A percentile compares a stretch with the other conserved stretches of the same genome.
These are phyloP conservation scores for Glycine tomentella DNA, from an alignment of 306 rosid genomes.

Conservation along the genomic window DNA sequence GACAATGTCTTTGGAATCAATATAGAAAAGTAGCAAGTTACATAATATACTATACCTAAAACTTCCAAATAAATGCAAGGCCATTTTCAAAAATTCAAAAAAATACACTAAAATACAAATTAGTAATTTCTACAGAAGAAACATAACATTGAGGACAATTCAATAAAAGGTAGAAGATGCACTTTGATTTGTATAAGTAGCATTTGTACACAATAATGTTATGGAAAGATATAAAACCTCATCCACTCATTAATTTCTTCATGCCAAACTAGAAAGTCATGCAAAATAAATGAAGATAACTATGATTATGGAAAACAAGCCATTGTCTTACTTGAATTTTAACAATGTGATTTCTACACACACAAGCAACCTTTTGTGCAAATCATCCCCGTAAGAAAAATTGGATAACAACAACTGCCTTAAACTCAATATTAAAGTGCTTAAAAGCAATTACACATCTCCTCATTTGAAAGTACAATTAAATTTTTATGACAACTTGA, in stretches of 20 bases:
- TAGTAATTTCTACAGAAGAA: slow-evolving; percentile 33
- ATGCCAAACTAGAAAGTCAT: slow-evolving; percentile 8
- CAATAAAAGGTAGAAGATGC: slow-evolving; percentile 17
- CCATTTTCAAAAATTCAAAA: slow-evolving; percentile 22
- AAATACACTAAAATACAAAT: not conserved
- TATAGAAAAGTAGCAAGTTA: slow-evolving; percentile 24
- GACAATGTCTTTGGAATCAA: slow-evolving; percentile 68
- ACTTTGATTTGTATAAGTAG: not conserved
- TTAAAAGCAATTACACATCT: slow-evolving; percentile 64
- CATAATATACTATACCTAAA: slow-evolving; percentile 24
- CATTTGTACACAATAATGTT: slow-evolving; percentile 1
- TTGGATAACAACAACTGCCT: slow-evolving; percentile 70
- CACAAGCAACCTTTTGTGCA: slow-evolving; percentile 60
- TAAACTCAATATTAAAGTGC: slow-evolving; percentile 52
- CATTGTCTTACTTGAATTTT: slow-evolving; percentile 75
- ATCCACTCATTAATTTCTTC: not conserved
- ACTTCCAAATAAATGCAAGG: not conserved
- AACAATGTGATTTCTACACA: slow-evolving; percentile 57
- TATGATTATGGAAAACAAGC: slow-evolving; percentile 2
- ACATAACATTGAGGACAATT: not conserved
- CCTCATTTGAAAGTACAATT: slow-evolving; percentile 71
- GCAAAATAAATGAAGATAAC: slow-evolving; percentile 24
- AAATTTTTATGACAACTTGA: slow-evolving; percentile 68
- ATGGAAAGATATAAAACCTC: not conserved
- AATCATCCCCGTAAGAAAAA: slow-evolving; percentile 72